These are phyloP conservation scores for Aspergillus sclerotioniger DNA, from an alignment of 495 filamentous ascomycete species.

Conservation along the genomic window DNA sequence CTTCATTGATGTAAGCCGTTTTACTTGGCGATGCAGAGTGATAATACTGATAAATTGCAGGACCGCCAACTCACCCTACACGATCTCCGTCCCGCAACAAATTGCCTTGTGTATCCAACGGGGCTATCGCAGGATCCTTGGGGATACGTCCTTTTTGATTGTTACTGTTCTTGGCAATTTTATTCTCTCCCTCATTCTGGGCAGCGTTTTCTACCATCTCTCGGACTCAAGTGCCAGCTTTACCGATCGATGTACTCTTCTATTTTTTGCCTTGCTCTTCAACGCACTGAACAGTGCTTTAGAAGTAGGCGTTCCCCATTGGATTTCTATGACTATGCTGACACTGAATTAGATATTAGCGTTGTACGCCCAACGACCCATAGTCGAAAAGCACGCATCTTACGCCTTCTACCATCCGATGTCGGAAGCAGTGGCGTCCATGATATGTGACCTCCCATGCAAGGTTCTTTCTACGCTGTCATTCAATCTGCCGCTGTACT, in stretches of 20 bases:
- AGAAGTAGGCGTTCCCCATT: constrained; percentile 57
- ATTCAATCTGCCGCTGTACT: constrained; percentile 55
- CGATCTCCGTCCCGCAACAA: constrained; percentile 34
- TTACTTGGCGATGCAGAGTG: constrained; percentile 13
- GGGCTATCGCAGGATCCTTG: constrained; percentile 51
- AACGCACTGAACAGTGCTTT: constrained; percentile 63
- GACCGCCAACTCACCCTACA: constrained; percentile 32
- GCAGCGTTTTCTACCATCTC: constrained; percentile 76
- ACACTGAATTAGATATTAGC: constrained; percentile 57
- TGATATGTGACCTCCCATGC: constrained; percentile 55
- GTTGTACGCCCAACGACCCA: constrained; percentile 55
- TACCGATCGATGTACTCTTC: constrained; percentile 61
- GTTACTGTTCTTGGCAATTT: constrained; percentile 66
- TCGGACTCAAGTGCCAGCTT: constrained; percentile 59
- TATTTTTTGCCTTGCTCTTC: constrained; percentile 14
- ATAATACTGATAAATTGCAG: not conserved
- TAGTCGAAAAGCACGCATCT: constrained; percentile 60
- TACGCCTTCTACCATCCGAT: constrained; percentile 61
- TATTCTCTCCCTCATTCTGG: constrained; percentile 70
- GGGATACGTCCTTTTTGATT: constrained; percentile 67
- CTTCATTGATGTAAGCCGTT: constrained; percentile 21
- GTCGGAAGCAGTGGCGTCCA: constrained; percentile 53
- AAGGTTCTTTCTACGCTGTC: constrained; percentile 43
- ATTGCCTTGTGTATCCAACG: constrained; percentile 40
- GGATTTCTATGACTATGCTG: constrained; percentile 14